Percentiles rank a stretch among this genome's conserved stretches.
These are phyloP conservation scores for Aspergillus egyptiacus DNA, from an alignment of 495 filamentous ascomycete species.

Conservation along the genomic window DNA sequence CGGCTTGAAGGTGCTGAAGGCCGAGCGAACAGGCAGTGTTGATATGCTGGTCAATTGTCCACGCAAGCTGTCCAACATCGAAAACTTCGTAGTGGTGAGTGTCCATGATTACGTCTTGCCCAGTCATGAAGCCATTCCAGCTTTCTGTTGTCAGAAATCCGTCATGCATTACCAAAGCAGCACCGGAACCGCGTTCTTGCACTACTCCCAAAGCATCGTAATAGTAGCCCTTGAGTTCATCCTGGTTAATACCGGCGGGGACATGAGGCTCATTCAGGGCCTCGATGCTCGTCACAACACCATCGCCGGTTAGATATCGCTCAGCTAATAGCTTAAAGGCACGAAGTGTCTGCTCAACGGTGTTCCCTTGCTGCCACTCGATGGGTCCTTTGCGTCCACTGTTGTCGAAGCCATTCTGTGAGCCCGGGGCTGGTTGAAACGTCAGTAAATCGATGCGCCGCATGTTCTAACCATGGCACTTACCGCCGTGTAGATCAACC, in stretches of 20 bases:
- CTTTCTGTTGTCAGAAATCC: constrained; percentile 56
- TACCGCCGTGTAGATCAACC: constrained; percentile 66
- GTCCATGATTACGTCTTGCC: constrained; percentile 61
- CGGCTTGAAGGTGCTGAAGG: constrained; percentile 39
- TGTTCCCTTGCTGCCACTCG: constrained; percentile 56
- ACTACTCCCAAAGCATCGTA: constrained; percentile 54
- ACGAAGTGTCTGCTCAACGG: constrained; percentile 48
- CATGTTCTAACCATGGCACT: constrained; percentile 18
- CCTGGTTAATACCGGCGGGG: constrained; percentile 49
- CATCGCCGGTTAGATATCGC: constrained; percentile 50
- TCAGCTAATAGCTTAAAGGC: constrained; percentile 53
- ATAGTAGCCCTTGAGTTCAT: constrained; percentile 56
- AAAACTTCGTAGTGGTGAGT: constrained; percentile 68
- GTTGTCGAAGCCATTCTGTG: constrained; percentile 82
- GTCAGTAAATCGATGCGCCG: constrained; percentile 11
- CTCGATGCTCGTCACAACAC: constrained; percentile 65
- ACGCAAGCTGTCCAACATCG: constrained; percentile 48
- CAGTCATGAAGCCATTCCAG: constrained; percentile 69
- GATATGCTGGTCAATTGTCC: constrained; percentile 45
- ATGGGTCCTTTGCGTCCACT: constrained; percentile 60
- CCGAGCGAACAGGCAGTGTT: constrained; percentile 46
- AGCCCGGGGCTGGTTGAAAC: constrained; percentile 54
- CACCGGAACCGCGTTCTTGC: constrained; percentile 44
- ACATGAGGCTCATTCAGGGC: constrained; percentile 64
- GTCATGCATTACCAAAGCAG: constrained; percentile 60